Conservation (phyloP, 495 filamentous ascomycete species). For the Xylaria telfairii region DNA sequence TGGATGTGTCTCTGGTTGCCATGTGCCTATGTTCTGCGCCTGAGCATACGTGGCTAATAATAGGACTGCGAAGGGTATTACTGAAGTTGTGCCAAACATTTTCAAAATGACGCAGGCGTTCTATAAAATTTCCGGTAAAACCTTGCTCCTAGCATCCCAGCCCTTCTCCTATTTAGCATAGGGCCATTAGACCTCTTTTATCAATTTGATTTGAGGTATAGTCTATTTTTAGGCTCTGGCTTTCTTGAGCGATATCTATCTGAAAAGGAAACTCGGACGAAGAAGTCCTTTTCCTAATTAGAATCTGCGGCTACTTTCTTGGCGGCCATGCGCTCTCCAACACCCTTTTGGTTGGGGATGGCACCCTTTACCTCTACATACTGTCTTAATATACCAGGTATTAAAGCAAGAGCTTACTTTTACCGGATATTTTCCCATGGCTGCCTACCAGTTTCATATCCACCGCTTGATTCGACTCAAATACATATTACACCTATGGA, state of each 20-base stretch:
- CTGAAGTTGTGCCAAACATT: background rate
- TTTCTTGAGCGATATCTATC: background rate
- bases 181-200: background rate
- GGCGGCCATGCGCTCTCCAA: background rate
- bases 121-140: background rate
- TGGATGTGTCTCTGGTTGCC: background rate
- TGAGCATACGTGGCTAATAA: background rate
- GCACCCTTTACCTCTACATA: too few relatives aligned
- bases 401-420: too few relatives aligned
- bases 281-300: background rate
- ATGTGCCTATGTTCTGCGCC: background rate
- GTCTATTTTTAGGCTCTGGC: background rate
- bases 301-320: background rate
- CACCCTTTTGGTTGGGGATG: too few relatives aligned
- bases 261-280: background rate
- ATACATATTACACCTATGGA: too few relatives aligned
- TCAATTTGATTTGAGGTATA: background rate
- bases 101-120: background rate
- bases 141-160: background rate
- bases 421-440: too few relatives aligned
- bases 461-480: too few relatives aligned
- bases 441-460: too few relatives aligned
- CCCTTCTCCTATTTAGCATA: background rate
- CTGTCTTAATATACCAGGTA: too few relatives aligned
- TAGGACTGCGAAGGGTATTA: background rate